These are phyloP conservation scores for Lentithecium fluviatile DNA, from an alignment of 495 filamentous ascomycete species.

Conservation along the genomic window DNA sequence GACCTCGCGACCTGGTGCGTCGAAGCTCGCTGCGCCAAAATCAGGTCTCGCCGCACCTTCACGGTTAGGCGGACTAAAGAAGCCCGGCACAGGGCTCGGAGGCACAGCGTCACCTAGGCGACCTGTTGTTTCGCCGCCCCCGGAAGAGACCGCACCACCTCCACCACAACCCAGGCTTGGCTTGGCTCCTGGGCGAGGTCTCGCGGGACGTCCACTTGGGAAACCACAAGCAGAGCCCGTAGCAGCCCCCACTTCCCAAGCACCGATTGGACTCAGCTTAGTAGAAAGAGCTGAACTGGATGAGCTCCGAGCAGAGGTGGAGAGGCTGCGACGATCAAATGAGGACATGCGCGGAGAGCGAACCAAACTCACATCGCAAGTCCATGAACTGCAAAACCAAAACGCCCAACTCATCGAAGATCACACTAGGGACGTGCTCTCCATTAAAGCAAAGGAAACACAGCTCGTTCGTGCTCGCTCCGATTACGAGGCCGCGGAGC, in stretches of 20 bases:
- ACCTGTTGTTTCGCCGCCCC: constrained; percentile 52
- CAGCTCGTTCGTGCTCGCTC: constrained; percentile 88
- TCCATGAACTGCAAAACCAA: constrained; percentile 87
- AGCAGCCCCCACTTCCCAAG: constrained; percentile 41
- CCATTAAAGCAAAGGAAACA: constrained; percentile 97
- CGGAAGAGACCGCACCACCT: constrained; percentile 59
- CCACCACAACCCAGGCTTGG: constrained; percentile 65
- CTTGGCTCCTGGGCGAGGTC: constrained; percentile 65
- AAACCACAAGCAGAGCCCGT: constrained; percentile 57
- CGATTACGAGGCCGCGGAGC: constrained; percentile 85
- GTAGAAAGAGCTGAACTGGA: constrained; percentile 86
- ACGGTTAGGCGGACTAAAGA: constrained; percentile 54
- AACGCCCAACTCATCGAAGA: constrained; percentile 97
- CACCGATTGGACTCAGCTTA: constrained; percentile 55
- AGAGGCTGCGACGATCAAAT: constrained; percentile 64
- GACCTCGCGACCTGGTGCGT: constrained; percentile 58
- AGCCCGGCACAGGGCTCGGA: constrained; percentile 13
- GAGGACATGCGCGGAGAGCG: constrained; percentile 78
- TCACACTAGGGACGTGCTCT: constrained; percentile 89
- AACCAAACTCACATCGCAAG: constrained; percentile 68
- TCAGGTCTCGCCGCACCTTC: constrained; percentile 59
- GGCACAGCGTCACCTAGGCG: constrained; percentile 51
- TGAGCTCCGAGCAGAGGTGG: constrained; percentile 79
- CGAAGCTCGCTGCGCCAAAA: constrained; percentile 67
- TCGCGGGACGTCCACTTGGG: constrained; percentile 83